Evolutionary conservation across 225 moss, liverwort and hornwort genomes (phyloP).

Genomic region (Bryoerythrophyllum caledonicum): DNA sequence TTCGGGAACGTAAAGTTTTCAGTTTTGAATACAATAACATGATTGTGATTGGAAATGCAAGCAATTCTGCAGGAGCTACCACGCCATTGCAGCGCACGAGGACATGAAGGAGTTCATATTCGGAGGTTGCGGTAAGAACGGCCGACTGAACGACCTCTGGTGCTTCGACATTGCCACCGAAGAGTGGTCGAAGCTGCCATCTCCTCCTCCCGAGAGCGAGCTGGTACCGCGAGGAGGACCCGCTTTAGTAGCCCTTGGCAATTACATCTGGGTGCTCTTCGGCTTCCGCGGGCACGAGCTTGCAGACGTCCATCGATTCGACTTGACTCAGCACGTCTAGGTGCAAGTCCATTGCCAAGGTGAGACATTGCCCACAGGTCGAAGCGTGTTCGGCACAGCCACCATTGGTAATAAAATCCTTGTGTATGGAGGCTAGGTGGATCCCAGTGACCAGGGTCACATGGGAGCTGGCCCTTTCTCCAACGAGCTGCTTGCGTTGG

Average conservation of each 20-base stretch:
- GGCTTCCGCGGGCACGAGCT: constrained; percentile 80
- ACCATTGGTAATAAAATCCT: constrained; percentile 60
- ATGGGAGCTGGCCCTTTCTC: constrained; percentile 81
- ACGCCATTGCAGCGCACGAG: constrained; percentile 73
- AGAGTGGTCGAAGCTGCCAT: constrained; percentile 52
- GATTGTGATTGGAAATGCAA: no score
- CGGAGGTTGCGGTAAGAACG: constrained; percentile 88
- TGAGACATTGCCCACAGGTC: constrained; percentile 53
- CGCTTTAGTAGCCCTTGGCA: constrained; percentile 58
- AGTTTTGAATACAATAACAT: no score
- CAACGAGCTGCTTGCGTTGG: constrained; percentile 55
- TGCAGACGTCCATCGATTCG: constrained; percentile 64
- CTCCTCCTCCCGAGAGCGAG: constrained; percentile 46
- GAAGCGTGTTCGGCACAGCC: constrained; percentile 85
- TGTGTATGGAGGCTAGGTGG: constrained; percentile 77
- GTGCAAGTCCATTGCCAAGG: constrained; percentile 50
- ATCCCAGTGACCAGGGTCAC: constrained; percentile 88
- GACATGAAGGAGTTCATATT: constrained; percentile 60
- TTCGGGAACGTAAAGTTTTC: no score
- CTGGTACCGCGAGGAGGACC: constrained; percentile 80
- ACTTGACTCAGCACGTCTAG: constrained; percentile 51
- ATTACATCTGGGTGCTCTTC: constrained; percentile 77
- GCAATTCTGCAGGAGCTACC: constrained; percentile 66
- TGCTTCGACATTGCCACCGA: constrained; percentile 53
- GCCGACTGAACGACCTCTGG: constrained; percentile 91